phyloP scores from a whole-genome alignment of 1,139 yeast genomes.

The Kodamaea suecica region DNA sequence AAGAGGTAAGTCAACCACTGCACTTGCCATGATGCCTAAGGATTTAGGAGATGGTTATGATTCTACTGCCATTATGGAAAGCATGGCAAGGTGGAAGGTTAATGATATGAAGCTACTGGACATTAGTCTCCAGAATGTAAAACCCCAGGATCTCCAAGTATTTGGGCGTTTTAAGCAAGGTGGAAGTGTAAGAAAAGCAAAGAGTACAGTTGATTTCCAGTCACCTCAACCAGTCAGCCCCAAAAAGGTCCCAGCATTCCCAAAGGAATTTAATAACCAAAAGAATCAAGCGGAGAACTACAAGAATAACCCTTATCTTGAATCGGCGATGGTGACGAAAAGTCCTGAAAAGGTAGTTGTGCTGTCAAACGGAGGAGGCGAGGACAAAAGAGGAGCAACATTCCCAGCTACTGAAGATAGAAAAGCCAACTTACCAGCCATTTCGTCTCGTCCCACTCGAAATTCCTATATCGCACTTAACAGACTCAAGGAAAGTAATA shows the following conservation, averaged over 20 bases:
- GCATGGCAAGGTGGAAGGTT: not conserved
- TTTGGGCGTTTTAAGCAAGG: not conserved
- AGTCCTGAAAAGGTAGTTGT: not conserved
- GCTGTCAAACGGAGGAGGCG: not conserved
- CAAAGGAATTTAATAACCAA: constrained; percentile 4
- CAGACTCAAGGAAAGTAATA: constrained; percentile 33
- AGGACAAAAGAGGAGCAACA: not conserved
- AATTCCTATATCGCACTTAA: constrained; percentile 42
- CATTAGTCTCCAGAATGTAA: not conserved
- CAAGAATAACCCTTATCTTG: constrained; percentile 27
- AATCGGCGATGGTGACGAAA: constrained; percentile 1
- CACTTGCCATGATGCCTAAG: constrained; percentile 15
- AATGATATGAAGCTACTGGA: not conserved
- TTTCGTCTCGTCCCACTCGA: constrained; percentile 28
- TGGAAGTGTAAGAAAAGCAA: constrained; percentile 29
- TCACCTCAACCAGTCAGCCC: constrained; percentile 1
- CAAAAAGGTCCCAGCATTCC: not conserved
- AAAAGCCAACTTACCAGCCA: constrained; percentile 37
- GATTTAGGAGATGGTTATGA: not conserved
- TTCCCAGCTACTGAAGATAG: constrained; percentile 9
- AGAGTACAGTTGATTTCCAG: constrained; percentile 35
- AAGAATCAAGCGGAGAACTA: constrained; percentile 5
- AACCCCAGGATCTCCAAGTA: not conserved
- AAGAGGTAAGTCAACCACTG: constrained; percentile 31
- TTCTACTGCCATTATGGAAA: not conserved